phyloP scores from a whole-genome alignment of 2,329 filamentous ascomycete species.

The Xylaria hypoxylon region DNA sequence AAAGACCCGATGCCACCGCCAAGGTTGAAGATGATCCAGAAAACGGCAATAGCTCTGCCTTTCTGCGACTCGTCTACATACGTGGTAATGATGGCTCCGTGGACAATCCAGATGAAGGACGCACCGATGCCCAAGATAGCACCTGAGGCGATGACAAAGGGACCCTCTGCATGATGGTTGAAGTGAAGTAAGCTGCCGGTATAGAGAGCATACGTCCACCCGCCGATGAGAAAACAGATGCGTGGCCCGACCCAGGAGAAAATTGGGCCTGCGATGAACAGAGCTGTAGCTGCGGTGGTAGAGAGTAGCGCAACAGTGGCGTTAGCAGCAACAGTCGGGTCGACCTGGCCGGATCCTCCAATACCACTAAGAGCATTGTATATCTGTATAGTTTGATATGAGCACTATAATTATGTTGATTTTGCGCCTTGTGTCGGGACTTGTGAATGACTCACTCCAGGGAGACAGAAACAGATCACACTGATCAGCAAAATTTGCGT shows the following conservation, averaged over 20 bases:
- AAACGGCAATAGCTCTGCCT: conserved; percentile 36
- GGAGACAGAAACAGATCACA: conserved; percentile 36
- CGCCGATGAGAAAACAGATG: conserved; percentile 38
- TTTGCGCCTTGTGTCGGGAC: not conserved
- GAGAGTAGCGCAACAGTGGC: conserved; percentile 35
- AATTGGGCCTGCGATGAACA: conserved; percentile 36
- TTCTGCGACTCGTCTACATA: conserved; percentile 40
- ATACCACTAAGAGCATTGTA: conserved; percentile 37
- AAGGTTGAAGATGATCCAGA: conserved; percentile 39
- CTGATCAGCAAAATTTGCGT: conserved; percentile 38
- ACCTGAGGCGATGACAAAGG: conserved; percentile 35
- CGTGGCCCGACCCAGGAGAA: conserved; percentile 37
- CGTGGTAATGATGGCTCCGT: conserved; percentile 38
- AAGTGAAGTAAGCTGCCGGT: conserved; percentile 37
- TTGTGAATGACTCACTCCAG: conserved; percentile 24
- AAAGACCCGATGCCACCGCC: conserved; percentile 37
- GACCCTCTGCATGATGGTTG: conserved; percentile 28
- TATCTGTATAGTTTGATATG: conserved; percentile 19
- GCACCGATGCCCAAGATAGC: conserved; percentile 35
- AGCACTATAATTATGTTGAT: not conserved
- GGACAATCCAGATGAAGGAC: conserved; percentile 39
- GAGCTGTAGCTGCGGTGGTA: conserved; percentile 36
- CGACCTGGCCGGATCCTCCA: conserved; percentile 35
- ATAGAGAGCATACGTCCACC: conserved; percentile 38
- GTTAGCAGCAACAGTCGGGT: conserved; percentile 36